These are phyloP conservation scores for Russula griseocarnosa DNA, from an alignment of 768 basidiomycete genomes.

Conservation along the genomic window DNA sequence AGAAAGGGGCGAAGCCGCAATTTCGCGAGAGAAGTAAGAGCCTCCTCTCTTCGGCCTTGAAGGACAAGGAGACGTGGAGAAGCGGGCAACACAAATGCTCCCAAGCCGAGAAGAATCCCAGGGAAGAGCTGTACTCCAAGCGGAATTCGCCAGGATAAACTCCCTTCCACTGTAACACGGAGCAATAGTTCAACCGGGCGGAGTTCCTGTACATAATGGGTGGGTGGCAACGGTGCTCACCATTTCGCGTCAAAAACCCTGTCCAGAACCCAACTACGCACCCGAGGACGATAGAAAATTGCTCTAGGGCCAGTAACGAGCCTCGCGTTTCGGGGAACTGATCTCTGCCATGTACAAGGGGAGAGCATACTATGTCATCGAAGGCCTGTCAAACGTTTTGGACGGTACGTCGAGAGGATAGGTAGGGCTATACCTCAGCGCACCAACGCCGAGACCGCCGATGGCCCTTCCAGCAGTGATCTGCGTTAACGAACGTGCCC, in stretches of 20 bases:
- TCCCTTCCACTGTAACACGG: slow-evolving; percentile 48
- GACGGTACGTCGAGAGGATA: background rate
- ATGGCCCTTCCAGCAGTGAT: slow-evolving; percentile 68
- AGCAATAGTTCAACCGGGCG: slow-evolving; percentile 5
- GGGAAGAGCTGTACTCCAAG: slow-evolving; percentile 69
- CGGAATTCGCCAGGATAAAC: slow-evolving; percentile 74
- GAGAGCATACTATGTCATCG: slow-evolving; percentile 57
- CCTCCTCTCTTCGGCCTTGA: slow-evolving; percentile 55
- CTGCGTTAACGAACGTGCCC: slow-evolving; percentile 51
- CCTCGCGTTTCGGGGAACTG: slow-evolving; percentile 76
- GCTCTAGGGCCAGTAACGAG: slow-evolving; percentile 74
- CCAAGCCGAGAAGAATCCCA: slow-evolving; percentile 59
- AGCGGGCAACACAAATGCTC: slow-evolving; percentile 55
- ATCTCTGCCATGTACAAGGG: slow-evolving; percentile 82
- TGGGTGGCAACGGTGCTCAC: slow-evolving; percentile 45
- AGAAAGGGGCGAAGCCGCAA: slow-evolving; percentile 47
- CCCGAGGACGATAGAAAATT: slow-evolving; percentile 75
- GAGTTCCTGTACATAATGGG: background rate
- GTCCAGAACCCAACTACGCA: slow-evolving; percentile 83
- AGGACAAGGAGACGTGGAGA: slow-evolving; percentile 59
- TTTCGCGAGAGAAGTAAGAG: slow-evolving; percentile 51
- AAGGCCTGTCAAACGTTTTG: slow-evolving; percentile 12
- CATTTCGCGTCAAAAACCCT: slow-evolving; percentile 64
- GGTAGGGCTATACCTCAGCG: slow-evolving; percentile 40
- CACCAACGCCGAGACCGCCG: slow-evolving; percentile 77